phyloP scores from a whole-genome alignment of 192 early-diverging fungal genomes.

The Podila horticola region DNA sequence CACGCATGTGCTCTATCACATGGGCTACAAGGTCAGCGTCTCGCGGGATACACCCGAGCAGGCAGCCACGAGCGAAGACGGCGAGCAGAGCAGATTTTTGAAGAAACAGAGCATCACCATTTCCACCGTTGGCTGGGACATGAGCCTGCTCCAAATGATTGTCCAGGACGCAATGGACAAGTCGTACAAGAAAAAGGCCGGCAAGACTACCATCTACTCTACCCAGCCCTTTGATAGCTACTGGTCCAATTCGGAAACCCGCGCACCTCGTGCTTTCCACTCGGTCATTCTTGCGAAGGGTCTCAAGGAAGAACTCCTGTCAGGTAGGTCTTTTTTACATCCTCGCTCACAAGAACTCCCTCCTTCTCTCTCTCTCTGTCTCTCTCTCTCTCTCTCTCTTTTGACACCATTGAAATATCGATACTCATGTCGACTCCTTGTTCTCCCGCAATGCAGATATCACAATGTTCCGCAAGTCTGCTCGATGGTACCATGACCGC shows the following conservation, averaged over 20 bases:
- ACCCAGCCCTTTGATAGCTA: slow-evolving; percentile 43
- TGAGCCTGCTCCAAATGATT: slow-evolving; percentile 8
- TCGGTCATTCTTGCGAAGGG: slow-evolving; percentile 57
- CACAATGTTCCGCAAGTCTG: slow-evolving; percentile 51
- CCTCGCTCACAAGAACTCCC: neutral
- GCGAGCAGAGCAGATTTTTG: slow-evolving; percentile 29
- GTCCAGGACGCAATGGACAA: slow-evolving; percentile 39
- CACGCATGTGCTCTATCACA: slow-evolving; percentile 41
- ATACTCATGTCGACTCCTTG: neutral
- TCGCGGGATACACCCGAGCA: slow-evolving; percentile 35
- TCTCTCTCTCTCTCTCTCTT: neutral
- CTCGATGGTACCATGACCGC: slow-evolving; percentile 57
- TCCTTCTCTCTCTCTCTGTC: too few relatives aligned
- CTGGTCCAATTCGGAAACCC: slow-evolving; percentile 33
- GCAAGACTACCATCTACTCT: slow-evolving; percentile 49
- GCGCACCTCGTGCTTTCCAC: slow-evolving; percentile 53
- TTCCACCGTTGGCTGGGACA: slow-evolving; percentile 45
- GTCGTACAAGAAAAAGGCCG: slow-evolving; percentile 48
- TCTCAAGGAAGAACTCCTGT: slow-evolving; percentile 56
- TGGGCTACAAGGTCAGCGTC: slow-evolving; percentile 44
- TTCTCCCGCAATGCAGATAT: slow-evolving; percentile 34
- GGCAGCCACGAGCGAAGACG: slow-evolving; percentile 18
- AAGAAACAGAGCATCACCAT: slow-evolving; percentile 45
- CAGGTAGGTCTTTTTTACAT: slow-evolving; percentile 21
- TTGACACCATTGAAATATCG: neutral